These are phyloP conservation scores for Aquilaria malaccensis DNA, from an alignment of 345 rosid genomes.

Conservation along the genomic window DNA sequence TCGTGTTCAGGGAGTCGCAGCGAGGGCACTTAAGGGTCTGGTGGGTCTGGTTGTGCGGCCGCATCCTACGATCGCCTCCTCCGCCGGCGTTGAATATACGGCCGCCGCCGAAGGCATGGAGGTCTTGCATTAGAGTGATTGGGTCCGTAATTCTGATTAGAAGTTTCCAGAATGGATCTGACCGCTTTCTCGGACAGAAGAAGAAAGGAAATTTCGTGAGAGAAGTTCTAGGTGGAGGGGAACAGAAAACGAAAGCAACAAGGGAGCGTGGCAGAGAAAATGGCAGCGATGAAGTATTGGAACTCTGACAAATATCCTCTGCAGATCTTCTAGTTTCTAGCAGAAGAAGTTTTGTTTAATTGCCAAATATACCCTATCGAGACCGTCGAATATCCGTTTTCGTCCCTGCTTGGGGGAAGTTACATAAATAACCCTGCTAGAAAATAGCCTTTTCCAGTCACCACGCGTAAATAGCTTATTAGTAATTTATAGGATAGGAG, in stretches of 20 bases:
- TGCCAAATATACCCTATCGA: too few relatives aligned
- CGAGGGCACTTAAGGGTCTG: constrained; percentile 94
- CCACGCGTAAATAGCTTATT: too few relatives aligned
- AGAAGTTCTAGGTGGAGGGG: background rate
- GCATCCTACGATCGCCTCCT: constrained; percentile 72
- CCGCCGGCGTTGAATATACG: constrained; percentile 33
- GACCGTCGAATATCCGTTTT: too few relatives aligned
- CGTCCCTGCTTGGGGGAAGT: too few relatives aligned
- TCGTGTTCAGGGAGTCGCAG: constrained; percentile 84
- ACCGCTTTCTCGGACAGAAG: constrained; percentile 1
- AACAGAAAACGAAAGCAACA: background rate
- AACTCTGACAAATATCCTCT: too few relatives aligned
- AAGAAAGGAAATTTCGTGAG: background rate
- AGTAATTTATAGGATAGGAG: too few relatives aligned
- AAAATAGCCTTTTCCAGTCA: too few relatives aligned
- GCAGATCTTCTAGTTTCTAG: too few relatives aligned
- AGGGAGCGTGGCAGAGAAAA: background rate
- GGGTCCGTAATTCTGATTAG: background rate
- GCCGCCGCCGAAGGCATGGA: constrained; percentile 42
- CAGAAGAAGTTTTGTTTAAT: too few relatives aligned
- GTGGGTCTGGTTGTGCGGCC: constrained; percentile 53
- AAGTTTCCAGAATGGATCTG: background rate
- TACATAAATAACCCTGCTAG: too few relatives aligned
- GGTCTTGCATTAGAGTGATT: constrained; percentile 47
- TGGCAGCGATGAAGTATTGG: too few relatives aligned